Conservation (phyloP, 208 protist genomes). For the Leishmania aethiopica region DNA sequence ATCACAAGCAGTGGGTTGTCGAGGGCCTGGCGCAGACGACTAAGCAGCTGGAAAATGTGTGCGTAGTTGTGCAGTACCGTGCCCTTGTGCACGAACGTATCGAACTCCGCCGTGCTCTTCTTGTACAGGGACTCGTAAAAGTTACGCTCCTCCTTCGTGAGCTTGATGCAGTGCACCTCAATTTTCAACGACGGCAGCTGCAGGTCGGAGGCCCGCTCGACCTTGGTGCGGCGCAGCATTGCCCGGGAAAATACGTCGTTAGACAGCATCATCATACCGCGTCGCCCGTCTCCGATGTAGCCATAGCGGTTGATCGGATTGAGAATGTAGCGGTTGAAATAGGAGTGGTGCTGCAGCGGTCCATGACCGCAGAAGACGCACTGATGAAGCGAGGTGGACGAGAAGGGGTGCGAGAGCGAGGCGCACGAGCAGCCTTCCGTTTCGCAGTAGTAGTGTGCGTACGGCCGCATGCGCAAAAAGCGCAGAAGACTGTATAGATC, state of each 20-base stretch:
- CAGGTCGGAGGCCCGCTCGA: constrained; percentile 82
- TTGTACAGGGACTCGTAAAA: constrained; percentile 95
- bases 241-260: constrained; percentile 88
- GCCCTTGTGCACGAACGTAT: constrained; percentile 91
- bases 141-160: constrained; percentile 84
- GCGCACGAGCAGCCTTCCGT: constrained; percentile 88
- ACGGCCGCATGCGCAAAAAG: constrained; percentile 90
- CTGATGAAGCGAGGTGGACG: constrained; percentile 63
- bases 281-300: constrained; percentile 89
- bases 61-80: constrained; percentile 95
- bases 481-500: constrained; percentile 97
- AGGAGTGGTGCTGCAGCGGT: constrained; percentile 92
- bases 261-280: constrained; percentile 86
- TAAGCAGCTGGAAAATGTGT: constrained; percentile 95
- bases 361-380: constrained; percentile 93
- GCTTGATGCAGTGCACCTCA: constrained; percentile 53
- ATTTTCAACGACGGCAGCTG: constrained; percentile 76
- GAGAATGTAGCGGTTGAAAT: constrained; percentile 94
- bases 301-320: constrained; percentile 96
- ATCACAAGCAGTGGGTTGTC: constrained; percentile 91
- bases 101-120: constrained; percentile 87
- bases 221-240: constrained; percentile 93
- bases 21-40: constrained; percentile 90
- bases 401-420: constrained; percentile 90
- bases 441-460: constrained; percentile 90